These are phyloP conservation scores for Larix sibirica DNA, from an alignment of 83 land plant species.

Conservation along the genomic window DNA sequence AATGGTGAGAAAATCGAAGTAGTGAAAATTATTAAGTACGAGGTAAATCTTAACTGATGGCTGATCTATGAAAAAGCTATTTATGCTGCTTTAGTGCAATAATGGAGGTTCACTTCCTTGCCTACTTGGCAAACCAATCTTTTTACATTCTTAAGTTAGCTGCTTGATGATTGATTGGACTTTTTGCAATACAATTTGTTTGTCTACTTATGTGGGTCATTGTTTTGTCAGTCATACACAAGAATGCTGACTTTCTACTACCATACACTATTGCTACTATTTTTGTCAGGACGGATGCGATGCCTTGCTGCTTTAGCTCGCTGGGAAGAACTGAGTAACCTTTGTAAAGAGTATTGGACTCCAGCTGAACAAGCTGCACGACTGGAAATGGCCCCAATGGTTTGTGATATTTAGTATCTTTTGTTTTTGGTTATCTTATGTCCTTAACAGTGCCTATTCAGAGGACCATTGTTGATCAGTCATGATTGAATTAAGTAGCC, in stretches of 20 bases:
- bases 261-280: neutral
- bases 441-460: neutral
- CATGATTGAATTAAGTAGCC: neutral
- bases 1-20: no score
- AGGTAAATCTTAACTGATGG: no score
- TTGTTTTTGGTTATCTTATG: neutral
- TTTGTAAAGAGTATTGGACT: constrained; percentile 95
- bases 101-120: no score
- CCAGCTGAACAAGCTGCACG: constrained; percentile 91
- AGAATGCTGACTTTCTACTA: neutral
- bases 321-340: constrained; percentile 94
- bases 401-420: constrained; percentile 16
- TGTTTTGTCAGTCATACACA: neutral
- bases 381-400: constrained; percentile 99
- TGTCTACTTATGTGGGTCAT: neutral
- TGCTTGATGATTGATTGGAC: neutral
- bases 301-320: constrained; percentile 99
- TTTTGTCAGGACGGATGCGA: constrained; percentile 82
- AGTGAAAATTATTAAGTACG: no score
- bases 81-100: no score
- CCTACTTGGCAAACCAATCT: no score
- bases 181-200: neutral
- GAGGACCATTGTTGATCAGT: no score
- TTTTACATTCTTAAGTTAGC: no score
- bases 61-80: no score